Evolutionary conservation across 139 green algal genomes (phyloP).

Genomic region (Chlamydomonas schloesseri): DNA sequence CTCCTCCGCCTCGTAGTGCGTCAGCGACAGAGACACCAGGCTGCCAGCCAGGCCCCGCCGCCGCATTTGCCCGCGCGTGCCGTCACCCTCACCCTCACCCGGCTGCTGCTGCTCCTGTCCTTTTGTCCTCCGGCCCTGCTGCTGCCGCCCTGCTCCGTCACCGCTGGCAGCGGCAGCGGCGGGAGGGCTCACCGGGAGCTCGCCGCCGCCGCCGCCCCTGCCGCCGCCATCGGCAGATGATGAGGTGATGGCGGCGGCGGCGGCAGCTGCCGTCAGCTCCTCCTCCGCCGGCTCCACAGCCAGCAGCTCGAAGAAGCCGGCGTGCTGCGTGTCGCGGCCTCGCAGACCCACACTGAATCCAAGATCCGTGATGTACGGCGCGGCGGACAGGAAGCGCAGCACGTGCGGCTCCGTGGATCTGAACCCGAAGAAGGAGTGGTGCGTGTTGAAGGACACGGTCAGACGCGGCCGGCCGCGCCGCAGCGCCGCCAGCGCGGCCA

Average conservation of each 20-base stretch:
- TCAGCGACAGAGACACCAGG: conserved; percentile 27
- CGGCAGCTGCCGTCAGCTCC: not conserved
- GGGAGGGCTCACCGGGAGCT: no score
- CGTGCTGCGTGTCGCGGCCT: conserved; percentile 15
- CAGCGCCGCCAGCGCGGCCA: not conserved
- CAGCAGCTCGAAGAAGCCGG: not conserved
- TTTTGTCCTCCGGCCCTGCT: no score
- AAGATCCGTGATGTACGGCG: not conserved
- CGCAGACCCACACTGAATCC: not conserved
- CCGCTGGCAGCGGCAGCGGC: no score
- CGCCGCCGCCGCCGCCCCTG: not conserved
- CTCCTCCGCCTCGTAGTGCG: conserved; percentile 34
- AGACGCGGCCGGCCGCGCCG: conserved; percentile 1
- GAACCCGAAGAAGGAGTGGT: conserved; percentile 19
- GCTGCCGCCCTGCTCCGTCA: no score
- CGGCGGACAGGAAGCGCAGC: conserved; percentile 14
- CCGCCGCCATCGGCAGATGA: not conserved
- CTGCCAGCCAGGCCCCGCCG: not conserved
- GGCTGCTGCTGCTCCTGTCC: not conserved
- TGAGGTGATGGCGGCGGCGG: no score
- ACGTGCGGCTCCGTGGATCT: not conserved
- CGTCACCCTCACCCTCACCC: not conserved
- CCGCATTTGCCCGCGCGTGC: no score
- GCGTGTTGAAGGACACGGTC: conserved; percentile 13
- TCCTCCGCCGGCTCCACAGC: not conserved